Evolutionary conservation across 306 rosid species (phyloP), one percentile per base, ranked within the genome.

Genomic region (Cicer chorassanicum): DNA sequence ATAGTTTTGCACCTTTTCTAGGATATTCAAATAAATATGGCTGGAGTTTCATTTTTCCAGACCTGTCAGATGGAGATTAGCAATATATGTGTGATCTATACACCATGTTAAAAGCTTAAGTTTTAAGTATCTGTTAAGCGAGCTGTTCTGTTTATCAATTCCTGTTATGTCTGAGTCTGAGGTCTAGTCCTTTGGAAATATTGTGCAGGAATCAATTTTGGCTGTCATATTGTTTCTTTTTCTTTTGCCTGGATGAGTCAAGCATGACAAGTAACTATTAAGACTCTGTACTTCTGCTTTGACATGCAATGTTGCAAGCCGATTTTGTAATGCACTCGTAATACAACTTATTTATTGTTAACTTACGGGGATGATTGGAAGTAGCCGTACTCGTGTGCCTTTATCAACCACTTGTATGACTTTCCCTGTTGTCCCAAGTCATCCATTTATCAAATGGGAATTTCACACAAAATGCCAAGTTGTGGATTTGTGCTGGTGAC

Each of bases 251-350:
- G 65, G 43, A 60, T 12, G 19, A 59, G 9, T 29, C 65, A 6
- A 12, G 42, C 65, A 29, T 59, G 14, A 13, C 6, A 14, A 13
- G 14, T 57, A 0, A 57, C 60, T 18, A 36, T 45, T 14, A 77
- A 46, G 62, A 45, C 42, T 63, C 2, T 7, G 49, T 65, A 62
- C 39, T 76, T 55, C 39, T 75, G 1, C 43, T 66, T 9, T 34
- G 38, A 34, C 70, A 55, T 76, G 74, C 44, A 46, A 65, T 70
- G 72, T 45, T 69, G 61, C 75, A 65, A 72, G 68, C 74, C 38
- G 40, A 15, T 43, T 9, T 41, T 77, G 53, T 24, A 11, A 65
- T 42, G 38, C 10, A 41, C 10, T 4, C 3, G 15, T 65, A 44
- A 19, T 12, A 9, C 15, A 10, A 16, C 7, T 6, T 14, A 63